Evolutionary conservation across 1,284 basidiomycete species (phyloP).

Genomic region (Tilletia caries): DNA sequence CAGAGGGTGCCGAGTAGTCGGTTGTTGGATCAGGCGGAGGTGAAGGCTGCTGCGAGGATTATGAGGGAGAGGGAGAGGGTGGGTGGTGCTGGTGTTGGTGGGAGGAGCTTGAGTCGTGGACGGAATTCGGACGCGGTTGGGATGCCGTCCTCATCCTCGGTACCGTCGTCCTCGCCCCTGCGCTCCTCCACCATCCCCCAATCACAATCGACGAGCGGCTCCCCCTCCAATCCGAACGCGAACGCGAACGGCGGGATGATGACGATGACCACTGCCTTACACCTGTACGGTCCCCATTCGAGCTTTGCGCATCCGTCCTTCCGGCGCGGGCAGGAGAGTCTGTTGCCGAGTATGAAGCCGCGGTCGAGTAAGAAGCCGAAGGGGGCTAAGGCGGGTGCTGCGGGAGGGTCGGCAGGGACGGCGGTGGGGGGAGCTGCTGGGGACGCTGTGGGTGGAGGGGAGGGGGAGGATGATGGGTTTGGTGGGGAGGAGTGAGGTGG

Average conservation of each 20-base stretch:
- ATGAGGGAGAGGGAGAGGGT: not conserved
- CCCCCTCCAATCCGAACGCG: not conserved
- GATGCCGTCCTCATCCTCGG: no score
- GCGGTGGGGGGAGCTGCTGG: not conserved
- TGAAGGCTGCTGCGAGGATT: constrained; percentile 30
- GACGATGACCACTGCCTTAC: constrained; percentile 34
- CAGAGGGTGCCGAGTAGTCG: constrained; percentile 50
- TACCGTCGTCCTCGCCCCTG: no score
- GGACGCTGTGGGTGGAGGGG: not conserved
- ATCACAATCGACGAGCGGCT: not conserved
- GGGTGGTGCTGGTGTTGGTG: not conserved
- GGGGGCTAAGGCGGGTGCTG: constrained; percentile 23
- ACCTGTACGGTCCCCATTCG: constrained; percentile 49
- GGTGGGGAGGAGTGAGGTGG: constrained; percentile 1
- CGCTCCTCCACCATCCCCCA: no score
- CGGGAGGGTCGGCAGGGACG: not conserved
- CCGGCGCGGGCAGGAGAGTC: constrained; percentile 41
- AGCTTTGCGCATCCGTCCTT: constrained; percentile 52
- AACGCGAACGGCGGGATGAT: constrained; percentile 11
- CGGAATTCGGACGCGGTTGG: not conserved
- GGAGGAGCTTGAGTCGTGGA: constrained; percentile 25
- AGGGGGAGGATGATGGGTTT: not conserved
- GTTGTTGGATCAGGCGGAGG: constrained; percentile 42
- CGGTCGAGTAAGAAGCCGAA: constrained; percentile 52
- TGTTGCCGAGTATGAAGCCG: constrained; percentile 51